Conservation (phyloP, 2,329 filamentous ascomycete species). For the Talaromyces sp. region DNA sequence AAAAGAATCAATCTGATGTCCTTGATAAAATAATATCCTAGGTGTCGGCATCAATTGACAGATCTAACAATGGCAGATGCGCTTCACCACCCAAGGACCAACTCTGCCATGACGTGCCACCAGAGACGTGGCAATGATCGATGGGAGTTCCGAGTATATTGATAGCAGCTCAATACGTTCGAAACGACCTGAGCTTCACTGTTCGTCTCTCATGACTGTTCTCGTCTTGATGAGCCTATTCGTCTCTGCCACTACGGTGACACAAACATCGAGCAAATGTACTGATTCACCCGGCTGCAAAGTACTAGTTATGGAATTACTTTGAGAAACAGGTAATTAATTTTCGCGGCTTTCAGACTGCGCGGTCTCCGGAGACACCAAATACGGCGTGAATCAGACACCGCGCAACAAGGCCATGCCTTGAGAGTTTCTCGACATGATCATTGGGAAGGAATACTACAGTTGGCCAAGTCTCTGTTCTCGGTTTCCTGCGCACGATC, state of each 20-base stretch:
- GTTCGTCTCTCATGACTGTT: background rate
- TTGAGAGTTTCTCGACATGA: too few relatives aligned
- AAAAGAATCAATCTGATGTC: background rate
- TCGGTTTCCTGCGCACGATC: too few relatives aligned
- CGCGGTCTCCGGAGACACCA: too few relatives aligned
- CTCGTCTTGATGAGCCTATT: background rate
- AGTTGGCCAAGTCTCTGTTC: too few relatives aligned
- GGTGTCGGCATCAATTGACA: background rate
- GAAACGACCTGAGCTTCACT: background rate
- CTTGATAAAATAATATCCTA: background rate
- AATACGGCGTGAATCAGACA: too few relatives aligned
- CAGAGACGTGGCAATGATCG: too few relatives aligned
- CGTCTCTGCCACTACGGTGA: background rate
- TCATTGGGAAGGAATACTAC: too few relatives aligned
- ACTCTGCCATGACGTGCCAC: too few relatives aligned
- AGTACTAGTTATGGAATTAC: background rate
- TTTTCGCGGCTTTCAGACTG: too few relatives aligned
- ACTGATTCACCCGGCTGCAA: background rate
- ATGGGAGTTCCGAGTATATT: too few relatives aligned
- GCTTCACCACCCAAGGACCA: background rate
- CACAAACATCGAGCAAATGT: too few relatives aligned
- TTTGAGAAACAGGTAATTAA: background rate
- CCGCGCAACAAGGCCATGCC: too few relatives aligned
- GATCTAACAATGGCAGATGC: background rate
- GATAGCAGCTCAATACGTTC: background rate